Evolutionary conservation across 1,284 basidiomycete genomes (phyloP), one percentile per base, ranked within the genome.

Genomic region (Ustilago shanxiensis): DNA sequence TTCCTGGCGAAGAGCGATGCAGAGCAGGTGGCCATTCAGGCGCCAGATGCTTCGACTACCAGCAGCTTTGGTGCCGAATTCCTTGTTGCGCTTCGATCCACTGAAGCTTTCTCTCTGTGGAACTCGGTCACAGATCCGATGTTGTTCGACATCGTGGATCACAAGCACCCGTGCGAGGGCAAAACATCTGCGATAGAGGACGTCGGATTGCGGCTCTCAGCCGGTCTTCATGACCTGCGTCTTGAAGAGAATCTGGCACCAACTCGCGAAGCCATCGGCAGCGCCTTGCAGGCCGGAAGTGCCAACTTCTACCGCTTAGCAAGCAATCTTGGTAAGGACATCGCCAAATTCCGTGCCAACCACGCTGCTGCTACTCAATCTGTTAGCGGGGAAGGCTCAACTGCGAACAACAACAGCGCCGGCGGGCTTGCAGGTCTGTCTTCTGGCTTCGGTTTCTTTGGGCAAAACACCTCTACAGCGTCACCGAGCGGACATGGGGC

Each of bases 191-290:
- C 81, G 0, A 64, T 86, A 18, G 82, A 85, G 53, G 84, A 86
- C 58, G 83, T 83, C 6, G 78, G 80, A 1, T 59, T 86, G 45
- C 69, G 84, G 4, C 61, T 86, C 14, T 77, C 80, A 24, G 81
- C 79, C 8, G 84, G 84, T 0, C 49, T 86, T 16, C 81, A 84
- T 47, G 84, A 86, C 39, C 58, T 85, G 58, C 66, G 77, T 18
- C 68, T 86, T 5, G 83, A 86, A 52, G 83, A 84, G 70, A 83
- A 85, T 26, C 64, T 85, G 37, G 82, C 67, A 1, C 82, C 82
- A 3, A 84, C 83, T 3, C 62, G 84, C 18, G 82, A 84, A 63
- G 81, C 78, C 1, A 71, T 85, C 29, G 82, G 80, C 35, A 80
- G 72, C 39, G 84, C 83, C 3, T n/a, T 82, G 18, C 77, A 81